phyloP scores from a whole-genome alignment of 805 yeast genomes.

The Saccharomycopsis amapae region DNA sequence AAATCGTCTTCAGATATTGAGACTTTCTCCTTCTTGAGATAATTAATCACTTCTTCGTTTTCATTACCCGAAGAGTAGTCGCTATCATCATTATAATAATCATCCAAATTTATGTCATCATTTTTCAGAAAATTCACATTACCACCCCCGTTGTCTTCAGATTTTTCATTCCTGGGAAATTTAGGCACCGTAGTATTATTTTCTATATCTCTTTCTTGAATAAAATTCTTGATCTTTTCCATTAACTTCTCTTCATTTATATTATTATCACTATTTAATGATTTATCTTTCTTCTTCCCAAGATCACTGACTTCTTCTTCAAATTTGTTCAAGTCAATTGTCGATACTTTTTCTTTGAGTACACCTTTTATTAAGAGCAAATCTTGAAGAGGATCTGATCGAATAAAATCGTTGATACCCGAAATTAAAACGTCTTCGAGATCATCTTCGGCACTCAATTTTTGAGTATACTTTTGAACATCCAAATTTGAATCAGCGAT shows the following conservation, averaged over 20 bases:
- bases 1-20: conserved; percentile 61
- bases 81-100: conserved; percentile 16
- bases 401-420: neutral
- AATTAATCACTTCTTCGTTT: conserved; percentile 26
- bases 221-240: neutral
- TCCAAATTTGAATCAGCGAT: too few species aligned
- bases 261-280: conserved; percentile 18
- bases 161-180: neutral
- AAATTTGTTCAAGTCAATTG: neutral
- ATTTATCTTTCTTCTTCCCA: neutral
- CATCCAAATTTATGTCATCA: conserved; percentile 3
- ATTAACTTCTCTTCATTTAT: neutral
- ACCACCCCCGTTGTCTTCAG: neutral
- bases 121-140: neutral
- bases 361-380: neutral
- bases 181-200: neutral
- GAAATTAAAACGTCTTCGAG: too few species aligned
- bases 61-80: conserved; percentile 23
- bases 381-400: neutral
- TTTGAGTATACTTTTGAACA: too few species aligned
- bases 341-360: neutral
- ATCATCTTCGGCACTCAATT: too few species aligned
- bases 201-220: conserved; percentile 17
- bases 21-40: conserved; percentile 30
- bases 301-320: neutral